Evolutionary conservation across 148 eudicot genomes (phyloP).

Genomic region (Selenicereus undatus): DNA sequence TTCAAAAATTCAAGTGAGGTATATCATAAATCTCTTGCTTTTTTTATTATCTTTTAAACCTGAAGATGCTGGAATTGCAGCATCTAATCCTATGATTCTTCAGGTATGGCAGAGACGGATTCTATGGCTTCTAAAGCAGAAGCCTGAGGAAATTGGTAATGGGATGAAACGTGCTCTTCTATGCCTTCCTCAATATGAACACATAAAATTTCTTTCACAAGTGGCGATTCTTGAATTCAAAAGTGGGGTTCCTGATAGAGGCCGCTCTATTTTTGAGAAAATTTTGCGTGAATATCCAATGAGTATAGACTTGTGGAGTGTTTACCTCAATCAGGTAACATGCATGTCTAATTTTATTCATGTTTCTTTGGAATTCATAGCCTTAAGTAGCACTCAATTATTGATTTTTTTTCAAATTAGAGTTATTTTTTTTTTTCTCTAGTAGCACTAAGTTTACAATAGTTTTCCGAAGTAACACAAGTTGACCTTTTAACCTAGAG

Average conservation of each 20-base stretch:
- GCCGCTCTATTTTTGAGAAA: conserved; percentile 67
- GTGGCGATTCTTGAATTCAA: conserved; percentile 70
- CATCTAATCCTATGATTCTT: conserved; percentile 13
- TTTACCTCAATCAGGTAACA: conserved; percentile 81
- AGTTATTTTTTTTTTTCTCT: too few species aligned
- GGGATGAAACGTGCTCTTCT: conserved; percentile 62
- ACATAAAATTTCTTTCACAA: conserved; percentile 70
- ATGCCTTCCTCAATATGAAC: conserved; percentile 70
- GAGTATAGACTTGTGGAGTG: conserved; percentile 78
- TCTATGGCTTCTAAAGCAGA: conserved; percentile 56
- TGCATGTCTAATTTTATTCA: neutral
- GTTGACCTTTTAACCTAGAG: too few species aligned
- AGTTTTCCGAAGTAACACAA: too few species aligned
- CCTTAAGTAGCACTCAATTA: too few species aligned
- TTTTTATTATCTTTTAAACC: too few species aligned
- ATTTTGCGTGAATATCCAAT: conserved; percentile 66
- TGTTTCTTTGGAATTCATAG: too few species aligned
- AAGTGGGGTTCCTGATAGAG: conserved; percentile 70
- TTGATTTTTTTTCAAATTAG: too few species aligned
- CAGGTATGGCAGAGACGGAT: conserved; percentile 87
- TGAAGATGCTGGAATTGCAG: neutral
- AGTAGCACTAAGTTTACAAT: too few species aligned
- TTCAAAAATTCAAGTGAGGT: conserved; percentile 86
- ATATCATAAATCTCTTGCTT: conserved; percentile 11
- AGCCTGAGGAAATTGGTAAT: conserved; percentile 56